A percentile compares a stretch with the other conserved stretches of the same genome.
Conservation (phyloP, 2,329 filamentous ascomycete genomes). For the Fusarium xyrophilum region DNA sequence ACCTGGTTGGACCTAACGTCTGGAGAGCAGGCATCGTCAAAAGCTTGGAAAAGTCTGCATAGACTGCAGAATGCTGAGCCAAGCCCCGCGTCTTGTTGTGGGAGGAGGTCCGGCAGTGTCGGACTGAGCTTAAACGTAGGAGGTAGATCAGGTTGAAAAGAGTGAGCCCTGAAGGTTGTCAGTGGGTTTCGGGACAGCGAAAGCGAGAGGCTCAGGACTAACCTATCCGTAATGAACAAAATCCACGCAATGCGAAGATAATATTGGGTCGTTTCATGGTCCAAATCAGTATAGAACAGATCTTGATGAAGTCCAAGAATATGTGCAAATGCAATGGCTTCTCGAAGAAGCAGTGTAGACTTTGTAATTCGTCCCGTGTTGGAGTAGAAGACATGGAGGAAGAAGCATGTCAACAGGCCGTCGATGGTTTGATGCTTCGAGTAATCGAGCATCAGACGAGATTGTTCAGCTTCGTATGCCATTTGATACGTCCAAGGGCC, state of each 20-base stretch:
- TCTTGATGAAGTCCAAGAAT: conserved; percentile 21
- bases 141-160: conserved; percentile 16
- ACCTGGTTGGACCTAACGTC: conserved; percentile 3
- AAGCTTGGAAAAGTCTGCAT: conserved; percentile 17
- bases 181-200: background rate
- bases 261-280: background rate
- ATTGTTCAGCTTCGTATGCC: conserved; percentile 5
- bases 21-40: conserved; percentile 17
- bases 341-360: conserved; percentile 13
- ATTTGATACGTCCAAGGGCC: background rate
- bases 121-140: conserved; percentile 23
- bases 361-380: conserved; percentile 11
- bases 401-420: conserved; percentile 16
- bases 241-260: conserved; percentile 23
- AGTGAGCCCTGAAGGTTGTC: conserved; percentile 4
- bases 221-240: conserved; percentile 20
- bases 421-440: conserved; percentile 2
- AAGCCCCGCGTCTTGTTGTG: background rate
- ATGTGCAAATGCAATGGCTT: conserved; percentile 17
- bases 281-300: conserved; percentile 5
- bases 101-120: conserved; percentile 3
- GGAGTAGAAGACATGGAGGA: conserved; percentile 20
- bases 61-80: conserved; percentile 17
- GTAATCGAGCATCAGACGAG: conserved; percentile 19
- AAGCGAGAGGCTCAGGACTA: background rate